Conservation (phyloP, 1,139 yeast species). For the Saccharomyces hybrid region DNA sequence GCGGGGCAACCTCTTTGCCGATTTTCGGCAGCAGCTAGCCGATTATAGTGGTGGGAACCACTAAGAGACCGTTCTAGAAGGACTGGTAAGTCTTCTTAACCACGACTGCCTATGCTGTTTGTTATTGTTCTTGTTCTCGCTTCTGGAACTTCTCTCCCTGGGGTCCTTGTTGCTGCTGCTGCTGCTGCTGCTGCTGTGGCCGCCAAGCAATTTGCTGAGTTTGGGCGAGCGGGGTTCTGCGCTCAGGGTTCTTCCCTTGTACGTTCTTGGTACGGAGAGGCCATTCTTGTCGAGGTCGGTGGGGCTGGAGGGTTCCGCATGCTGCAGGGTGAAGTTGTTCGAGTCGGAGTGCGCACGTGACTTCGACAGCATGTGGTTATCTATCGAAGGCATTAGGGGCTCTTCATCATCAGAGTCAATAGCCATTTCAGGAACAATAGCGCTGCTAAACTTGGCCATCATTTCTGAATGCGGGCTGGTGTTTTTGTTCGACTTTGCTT, state of each 20-base stretch:
- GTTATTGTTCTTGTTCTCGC: neutral
- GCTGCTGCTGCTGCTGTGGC: neutral
- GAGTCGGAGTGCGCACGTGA: neutral
- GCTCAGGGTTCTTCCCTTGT: neutral
- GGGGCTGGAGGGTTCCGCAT: neutral
- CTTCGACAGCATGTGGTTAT: neutral
- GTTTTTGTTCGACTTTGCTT: slow-evolving; percentile 27
- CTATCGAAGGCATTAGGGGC: neutral
- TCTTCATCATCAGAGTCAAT: neutral
- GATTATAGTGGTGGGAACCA: neutral
- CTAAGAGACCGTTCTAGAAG: slow-evolving; percentile 1
- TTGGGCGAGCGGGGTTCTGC: neutral
- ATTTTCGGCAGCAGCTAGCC: neutral
- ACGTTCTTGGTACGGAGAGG: neutral
- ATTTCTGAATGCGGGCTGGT: slow-evolving; percentile 5
- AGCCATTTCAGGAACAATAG: neutral
- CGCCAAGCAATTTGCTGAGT: neutral
- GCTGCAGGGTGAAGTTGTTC: neutral
- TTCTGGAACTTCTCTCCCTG: neutral
- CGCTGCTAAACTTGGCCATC: slow-evolving; percentile 1
- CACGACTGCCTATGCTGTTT: neutral
- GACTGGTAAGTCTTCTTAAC: slow-evolving; percentile 3
- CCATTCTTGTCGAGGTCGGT: neutral
- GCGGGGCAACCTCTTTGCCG: neutral
- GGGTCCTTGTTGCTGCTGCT: neutral